These are phyloP conservation scores for Apophysomyces ossiformis DNA, from an alignment of 371 early-diverging fungal species.

Conservation along the genomic window DNA sequence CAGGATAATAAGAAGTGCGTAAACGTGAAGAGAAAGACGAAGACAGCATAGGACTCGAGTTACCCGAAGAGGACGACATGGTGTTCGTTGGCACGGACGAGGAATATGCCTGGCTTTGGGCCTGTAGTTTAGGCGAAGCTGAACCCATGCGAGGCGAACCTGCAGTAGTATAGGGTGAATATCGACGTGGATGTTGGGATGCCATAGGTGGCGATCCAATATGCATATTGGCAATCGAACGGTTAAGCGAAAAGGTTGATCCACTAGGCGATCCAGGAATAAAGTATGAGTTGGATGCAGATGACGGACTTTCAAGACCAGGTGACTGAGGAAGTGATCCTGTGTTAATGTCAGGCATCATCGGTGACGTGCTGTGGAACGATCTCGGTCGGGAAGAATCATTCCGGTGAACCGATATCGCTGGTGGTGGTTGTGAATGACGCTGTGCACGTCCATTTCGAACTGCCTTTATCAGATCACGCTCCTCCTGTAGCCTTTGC, in stretches of 20 bases:
- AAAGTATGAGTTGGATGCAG: conserved; percentile 26
- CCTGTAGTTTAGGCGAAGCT: conserved; percentile 24
- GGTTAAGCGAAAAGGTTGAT: conserved; percentile 24
- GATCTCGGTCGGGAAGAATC: conserved; percentile 20
- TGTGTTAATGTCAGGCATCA: not conserved
- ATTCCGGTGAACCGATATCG: conserved; percentile 12
- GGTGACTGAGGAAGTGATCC: conserved; percentile 21
- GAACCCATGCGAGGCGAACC: conserved; percentile 32
- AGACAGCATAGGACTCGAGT: conserved; percentile 13
- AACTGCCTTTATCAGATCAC: conserved; percentile 38
- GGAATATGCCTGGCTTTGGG: conserved; percentile 21
- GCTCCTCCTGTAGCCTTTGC: conserved; percentile 33
- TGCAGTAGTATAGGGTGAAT: conserved; percentile 34
- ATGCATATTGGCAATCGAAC: conserved; percentile 40
- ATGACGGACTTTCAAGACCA: conserved; percentile 24
- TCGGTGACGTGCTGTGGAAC: conserved; percentile 23
- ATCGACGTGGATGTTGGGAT: conserved; percentile 28
- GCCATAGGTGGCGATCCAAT: conserved; percentile 31
- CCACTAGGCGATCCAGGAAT: conserved; percentile 22
- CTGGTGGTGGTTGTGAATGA: conserved; percentile 29
- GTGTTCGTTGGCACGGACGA: conserved; percentile 26
- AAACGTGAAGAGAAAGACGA: conserved; percentile 21
- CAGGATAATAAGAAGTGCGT: conserved; percentile 7
- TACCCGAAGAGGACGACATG: conserved; percentile 21
- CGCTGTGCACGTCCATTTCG: conserved; percentile 22